phyloP scores from a whole-genome alignment of 257 asterid genomes.

The Eucommia ulmoides region DNA sequence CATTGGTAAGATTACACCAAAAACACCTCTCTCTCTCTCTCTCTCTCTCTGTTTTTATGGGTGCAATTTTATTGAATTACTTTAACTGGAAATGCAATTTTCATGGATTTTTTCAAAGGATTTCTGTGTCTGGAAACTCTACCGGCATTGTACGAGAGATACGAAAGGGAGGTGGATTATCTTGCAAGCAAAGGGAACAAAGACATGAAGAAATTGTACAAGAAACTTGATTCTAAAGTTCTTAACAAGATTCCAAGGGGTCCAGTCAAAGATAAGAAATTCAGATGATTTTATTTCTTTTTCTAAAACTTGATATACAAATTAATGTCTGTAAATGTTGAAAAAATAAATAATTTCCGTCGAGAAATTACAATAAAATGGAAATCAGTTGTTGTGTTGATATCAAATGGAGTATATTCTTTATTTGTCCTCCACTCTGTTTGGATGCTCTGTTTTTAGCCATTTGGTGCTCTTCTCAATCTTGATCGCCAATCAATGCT shows the following conservation, averaged over 20 bases:
- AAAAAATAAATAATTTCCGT: too few species aligned
- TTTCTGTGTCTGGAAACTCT: conserved; percentile 39
- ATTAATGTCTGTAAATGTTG: too few species aligned
- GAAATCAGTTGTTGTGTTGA: too few species aligned
- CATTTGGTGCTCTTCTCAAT: too few species aligned
- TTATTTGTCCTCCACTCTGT: too few species aligned
- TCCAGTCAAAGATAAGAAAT: conserved; percentile 60
- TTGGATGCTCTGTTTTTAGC: too few species aligned
- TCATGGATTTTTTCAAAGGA: conserved; percentile 22
- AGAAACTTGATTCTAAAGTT: conserved; percentile 40
- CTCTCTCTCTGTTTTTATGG: background rate
- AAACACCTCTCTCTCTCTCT: background rate
- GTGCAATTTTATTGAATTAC: background rate
- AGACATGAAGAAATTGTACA: conserved; percentile 51
- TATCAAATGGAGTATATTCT: too few species aligned
- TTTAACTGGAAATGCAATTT: too few species aligned
- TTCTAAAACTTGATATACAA: too few species aligned
- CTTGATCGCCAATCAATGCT: too few species aligned
- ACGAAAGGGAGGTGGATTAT: conserved; percentile 58
- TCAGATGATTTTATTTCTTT: too few species aligned
- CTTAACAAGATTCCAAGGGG: conserved; percentile 89
- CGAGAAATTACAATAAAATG: too few species aligned
- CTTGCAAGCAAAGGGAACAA: conserved; percentile 41
- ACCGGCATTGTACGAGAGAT: conserved; percentile 67
- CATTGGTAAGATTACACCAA: conserved; percentile 21